Conservation (phyloP, 495 filamentous ascomycete genomes). For the Aspergillus nidulans region DNA sequence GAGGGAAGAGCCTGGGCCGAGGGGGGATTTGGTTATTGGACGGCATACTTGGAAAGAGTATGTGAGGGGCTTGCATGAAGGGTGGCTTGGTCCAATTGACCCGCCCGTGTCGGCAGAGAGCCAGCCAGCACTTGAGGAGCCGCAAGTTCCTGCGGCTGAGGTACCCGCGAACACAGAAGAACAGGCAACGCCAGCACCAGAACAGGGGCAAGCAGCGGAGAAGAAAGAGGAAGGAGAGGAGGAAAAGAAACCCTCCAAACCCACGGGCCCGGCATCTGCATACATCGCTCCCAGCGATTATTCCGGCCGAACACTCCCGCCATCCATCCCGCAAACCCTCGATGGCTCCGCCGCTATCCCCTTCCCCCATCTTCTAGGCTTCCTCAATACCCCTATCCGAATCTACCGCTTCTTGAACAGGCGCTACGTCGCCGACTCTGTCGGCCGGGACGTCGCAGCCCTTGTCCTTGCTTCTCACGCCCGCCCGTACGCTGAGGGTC, state of each 20-base stretch:
- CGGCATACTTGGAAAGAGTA: slow-evolving; percentile 98
- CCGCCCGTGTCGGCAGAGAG: slow-evolving; percentile 4
- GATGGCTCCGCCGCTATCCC: slow-evolving; percentile 65
- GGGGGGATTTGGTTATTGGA: slow-evolving; percentile 84
- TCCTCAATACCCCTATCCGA: slow-evolving; percentile 83
- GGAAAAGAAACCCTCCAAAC: slow-evolving; percentile 46
- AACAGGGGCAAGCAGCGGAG: slow-evolving; percentile 20
- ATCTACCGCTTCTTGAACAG: slow-evolving; percentile 86
- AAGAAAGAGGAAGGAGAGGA: slow-evolving; percentile 25
- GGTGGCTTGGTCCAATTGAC: slow-evolving; percentile 86
- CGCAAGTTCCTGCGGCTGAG: slow-evolving; percentile 6
- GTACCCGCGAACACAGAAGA: slow-evolving; percentile 21
- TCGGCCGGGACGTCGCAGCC: slow-evolving; percentile 85
- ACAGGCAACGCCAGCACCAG: slow-evolving; percentile 14
- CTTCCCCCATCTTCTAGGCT: slow-evolving; percentile 89
- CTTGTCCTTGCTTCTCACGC: slow-evolving; percentile 66
- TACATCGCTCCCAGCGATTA: slow-evolving; percentile 72
- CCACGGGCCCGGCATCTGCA: slow-evolving; percentile 43
- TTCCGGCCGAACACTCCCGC: slow-evolving; percentile 53
- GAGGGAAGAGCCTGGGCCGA: slow-evolving; percentile 63
- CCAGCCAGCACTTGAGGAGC: slow-evolving; percentile 16
- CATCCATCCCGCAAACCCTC: slow-evolving; percentile 55
- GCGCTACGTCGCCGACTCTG: slow-evolving; percentile 75
- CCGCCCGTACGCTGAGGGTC: slow-evolving; percentile 36
- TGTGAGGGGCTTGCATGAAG: slow-evolving; percentile 86